Evolutionary conservation across 148 eudicot genomes (phyloP), one percentile per base, ranked within the genome.

Genomic region (Rhododendron mucronatum): DNA sequence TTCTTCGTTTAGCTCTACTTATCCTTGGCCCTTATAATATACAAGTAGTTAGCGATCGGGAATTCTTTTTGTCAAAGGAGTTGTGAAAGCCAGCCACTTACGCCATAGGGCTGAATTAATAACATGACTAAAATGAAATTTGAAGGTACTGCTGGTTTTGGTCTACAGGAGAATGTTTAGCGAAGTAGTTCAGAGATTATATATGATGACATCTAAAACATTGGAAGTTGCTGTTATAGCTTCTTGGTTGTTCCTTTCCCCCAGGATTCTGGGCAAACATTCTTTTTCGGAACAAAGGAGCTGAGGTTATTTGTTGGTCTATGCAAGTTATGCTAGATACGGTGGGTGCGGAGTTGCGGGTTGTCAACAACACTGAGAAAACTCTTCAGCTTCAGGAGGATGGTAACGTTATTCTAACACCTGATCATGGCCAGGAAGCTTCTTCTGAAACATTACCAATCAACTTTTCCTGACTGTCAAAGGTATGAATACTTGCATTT

Each of bases 281-380:
- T 67, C 73, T 67, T 26, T 26, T 67, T 26, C 35, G 4, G 28
- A 79, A 11, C 9, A n/a, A 79, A 41, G 21, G 44, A 84, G n/a
- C 74, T 65, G 35, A 47, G 83, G 82, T 7, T 61, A 3, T 48
- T 41, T 61, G 23, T 41, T 87, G 37, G 67, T 87, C 35, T 74
- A 26, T 81, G 78, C 91, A 94, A 95, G 96, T 94, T 15, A 94
- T 94, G 96, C 89, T 94, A 16, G 96, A 94, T 67, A 92, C 96
- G 18, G 92, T 91, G 71, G 96, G 96, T 35, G 88, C 95, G 44
- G 96, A 94, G 90, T 81, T 94, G 82, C 94, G 91, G 90, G 96
- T 94, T 80, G 88, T 91, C 74, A 94, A 91, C 82, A 90, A 85
- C 65, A 83, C 87, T 74, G 92, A 90, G 91, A 90, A 87, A 63